Base-by-base conservation (phyloP, 441 rosid species). In the Populus hybrid region DNA sequence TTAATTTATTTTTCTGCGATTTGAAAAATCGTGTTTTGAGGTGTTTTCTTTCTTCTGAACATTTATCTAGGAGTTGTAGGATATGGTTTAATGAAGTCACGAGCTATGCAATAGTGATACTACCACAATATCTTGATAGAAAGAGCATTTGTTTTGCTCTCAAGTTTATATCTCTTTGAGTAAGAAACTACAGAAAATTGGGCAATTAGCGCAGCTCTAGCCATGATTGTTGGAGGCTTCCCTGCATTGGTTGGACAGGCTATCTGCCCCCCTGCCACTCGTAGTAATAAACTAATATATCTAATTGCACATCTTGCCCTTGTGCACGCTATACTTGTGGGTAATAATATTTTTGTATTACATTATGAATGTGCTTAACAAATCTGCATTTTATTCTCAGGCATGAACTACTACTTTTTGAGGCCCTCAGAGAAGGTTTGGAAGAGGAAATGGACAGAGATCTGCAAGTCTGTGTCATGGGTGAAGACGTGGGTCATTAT, bases 371-470 rank as follows among this genome's bases (percentile, higher is more conserved):
- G 57, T 46, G 63, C 11, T 67, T 67, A 79, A 46, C 26, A 16
- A 26, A 30, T 76, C 30, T 74, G 20, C 38, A 18, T 72, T 76
- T 28, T 68, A 1, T 77, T 36, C 50, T 40, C 89, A 96, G 99
- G 75, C 98, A 92, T 74, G 98, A 96, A 78, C 87, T 96, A 76
- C 77, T 96, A 73, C 97, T 96, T 73, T 94, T 91, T 73, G 99
- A 96, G 89, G 99, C 98, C 75, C 85, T 94, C 21, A 86, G 84
- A 82, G 97, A 94, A 90, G 99, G 99, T 79, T 83, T 96, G 76
- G 99, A 94, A 82, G 99, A 96, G 85, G 99, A 96, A 87, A 96
- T 96, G 98, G 98, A 94, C 46, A 92, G 97, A 89, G 99, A 94
- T 86, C 84, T 92, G 57, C 65, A 10, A 21, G 98, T 94, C 6